Base-by-base conservation (phyloP, 2,329 filamentous ascomycete species). In the Aspergillus sp. region DNA sequence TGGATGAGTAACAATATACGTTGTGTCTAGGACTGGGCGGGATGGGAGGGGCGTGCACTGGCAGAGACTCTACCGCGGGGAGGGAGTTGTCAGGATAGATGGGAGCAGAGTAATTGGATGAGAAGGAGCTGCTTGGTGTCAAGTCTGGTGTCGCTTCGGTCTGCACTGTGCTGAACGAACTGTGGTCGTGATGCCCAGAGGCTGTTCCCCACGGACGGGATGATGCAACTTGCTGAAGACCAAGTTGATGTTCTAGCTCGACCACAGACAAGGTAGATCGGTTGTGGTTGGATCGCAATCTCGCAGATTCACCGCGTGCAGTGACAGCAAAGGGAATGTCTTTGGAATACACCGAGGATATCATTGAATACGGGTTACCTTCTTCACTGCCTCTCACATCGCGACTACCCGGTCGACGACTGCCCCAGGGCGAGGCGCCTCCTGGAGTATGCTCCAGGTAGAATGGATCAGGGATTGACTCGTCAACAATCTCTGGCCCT, bases 61-160 rank as follows among this genome's bases (percentile, higher is more conserved):
- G 69, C 0, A 72, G 61, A 45, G 72, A 71, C 1, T 69, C 68
- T 23, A 21, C 13, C 10, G 66, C 69, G 5, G 72, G 48, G 2
- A 71, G 66, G 32, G 32, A 13, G 0, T 64, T 65, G 41, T 74
- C 69, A 0, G 72, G 70, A 45, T 73, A 73, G 5, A 69, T 61
- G 0, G 70, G 65, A 15, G 69, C 65, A 7, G 74, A 75, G 55
- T 74, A 72, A 5, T 69, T 67, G 1, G 75, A 77, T 23, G 75
- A 78, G 61, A 77, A 77, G 1, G 75, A 78, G 59, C 71, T 77
- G 63, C 74, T 77, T 0, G 75, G 75, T 0, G 74, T 78, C 38
- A 78, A 62, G 38, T 77, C 72, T 0, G 75, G 75, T 0, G 72
- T 76, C 4, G 64, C 66, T 58, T 75, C 73, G 10, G 71, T 70